Evolutionary conservation across 768 basidiomycete genomes (phyloP).

Genomic region (Baorangia bicolor): DNA sequence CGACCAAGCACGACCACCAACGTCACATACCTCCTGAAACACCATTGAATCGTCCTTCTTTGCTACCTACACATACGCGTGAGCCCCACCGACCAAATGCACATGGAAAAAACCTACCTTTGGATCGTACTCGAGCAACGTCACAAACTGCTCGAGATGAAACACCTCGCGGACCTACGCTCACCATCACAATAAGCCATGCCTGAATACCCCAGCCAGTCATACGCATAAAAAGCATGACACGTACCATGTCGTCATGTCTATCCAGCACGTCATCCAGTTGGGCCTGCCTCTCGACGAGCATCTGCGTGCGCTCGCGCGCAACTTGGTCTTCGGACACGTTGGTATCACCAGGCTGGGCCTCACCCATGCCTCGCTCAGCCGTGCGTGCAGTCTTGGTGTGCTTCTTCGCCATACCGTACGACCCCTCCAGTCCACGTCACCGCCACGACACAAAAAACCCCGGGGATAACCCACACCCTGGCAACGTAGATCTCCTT

Average conservation of each 20-base stretch:
- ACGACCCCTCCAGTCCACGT: not conserved
- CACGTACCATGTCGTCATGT: slow-evolving; percentile 75
- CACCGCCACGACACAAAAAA: slow-evolving; percentile 4
- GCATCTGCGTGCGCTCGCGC: slow-evolving; percentile 42
- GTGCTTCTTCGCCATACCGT: slow-evolving; percentile 25
- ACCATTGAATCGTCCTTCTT: slow-evolving; percentile 71
- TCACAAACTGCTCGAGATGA: slow-evolving; percentile 81
- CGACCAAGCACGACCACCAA: not conserved
- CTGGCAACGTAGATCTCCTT: not conserved
- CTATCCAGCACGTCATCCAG: slow-evolving; percentile 57
- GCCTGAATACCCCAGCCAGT: not conserved
- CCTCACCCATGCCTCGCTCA: not conserved
- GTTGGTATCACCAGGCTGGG: not conserved
- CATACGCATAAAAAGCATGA: not conserved
- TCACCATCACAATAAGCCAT: not conserved
- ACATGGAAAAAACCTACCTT: slow-evolving; percentile 40
- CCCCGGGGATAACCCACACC: not conserved
- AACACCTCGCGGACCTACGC: slow-evolving; percentile 80
- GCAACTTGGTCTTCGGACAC: slow-evolving; percentile 26
- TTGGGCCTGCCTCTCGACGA: slow-evolving; percentile 59
- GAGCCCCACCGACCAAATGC: not conserved
- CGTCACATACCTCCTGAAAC: slow-evolving; percentile 63
- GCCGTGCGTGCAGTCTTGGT: slow-evolving; percentile 6
- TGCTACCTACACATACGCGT: slow-evolving; percentile 47
- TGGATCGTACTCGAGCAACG: slow-evolving; percentile 77